Evolutionary conservation across 2,329 filamentous ascomycete genomes (phyloP), one percentile per base, ranked within the genome.

Genomic region (Canariomyces notabilis): DNA sequence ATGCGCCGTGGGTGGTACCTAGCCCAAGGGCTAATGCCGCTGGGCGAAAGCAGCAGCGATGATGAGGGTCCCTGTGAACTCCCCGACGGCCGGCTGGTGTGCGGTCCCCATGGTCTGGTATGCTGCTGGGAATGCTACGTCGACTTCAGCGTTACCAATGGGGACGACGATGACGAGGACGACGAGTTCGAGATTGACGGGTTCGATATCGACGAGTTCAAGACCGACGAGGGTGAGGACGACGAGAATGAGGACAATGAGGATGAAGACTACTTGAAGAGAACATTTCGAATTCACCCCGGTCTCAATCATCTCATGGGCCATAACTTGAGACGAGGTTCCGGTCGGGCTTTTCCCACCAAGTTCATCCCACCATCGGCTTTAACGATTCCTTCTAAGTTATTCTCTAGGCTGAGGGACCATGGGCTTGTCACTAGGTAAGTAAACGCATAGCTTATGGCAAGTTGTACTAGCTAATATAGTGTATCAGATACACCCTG

Each of bases 131-230:
- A 36, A 21, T 69, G 67, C 46, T 61, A 57, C 22, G 57, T 57
- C 3, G 65, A 69, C 49, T 69, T 64, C 54, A 65, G 58, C 54
- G 65, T 64, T 49, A 59, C 63, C 58, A 52, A 64, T 11, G 58
- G 62, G 14, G 45, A 52, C 11, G 31, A 53, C 6, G 44, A 50
- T 29, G 54, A 59, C n/a, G 52, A 55, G 5, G 46, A 55, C 14
- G 52, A 54, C 0, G 42, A 44, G 6, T n/a, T n/a, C n/a, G n/a
- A n/a, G n/a, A n/a, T n/a, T n/a, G n/a, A n/a, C n/a, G n/a, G n/a
- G n/a, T n/a, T n/a, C n/a, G n/a, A n/a, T 12, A 29, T 29, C 9
- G 26, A 29, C 14, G 26, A 29, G 9, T 8, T 29, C 14, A 8
- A 11, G 9, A 29, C 9, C 14, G 9, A 29, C 26, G 26, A 4